Evolutionary conservation across 768 basidiomycete genomes (phyloP), one percentile per base, ranked within the genome.

Genomic region (Suillus spraguei): DNA sequence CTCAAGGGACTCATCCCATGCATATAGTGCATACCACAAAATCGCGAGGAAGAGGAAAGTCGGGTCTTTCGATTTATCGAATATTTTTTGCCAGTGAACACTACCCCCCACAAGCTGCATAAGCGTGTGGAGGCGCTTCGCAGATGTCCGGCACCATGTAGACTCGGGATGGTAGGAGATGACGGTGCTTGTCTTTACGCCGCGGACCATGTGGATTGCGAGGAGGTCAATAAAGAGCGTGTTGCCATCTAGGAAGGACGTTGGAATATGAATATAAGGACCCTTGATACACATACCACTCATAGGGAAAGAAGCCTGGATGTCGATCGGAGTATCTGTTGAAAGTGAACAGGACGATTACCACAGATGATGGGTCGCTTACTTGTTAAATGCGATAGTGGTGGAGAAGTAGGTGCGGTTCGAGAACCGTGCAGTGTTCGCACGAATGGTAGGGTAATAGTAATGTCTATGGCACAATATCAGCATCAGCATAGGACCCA

Each of bases 1-100:
- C 69, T 87, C 85, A 38, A 87, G 76, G 4, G 83, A 75, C 68
- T 88, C 85, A 61, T 88, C 87, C 85, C 87, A 88, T 1, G 84
- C 78, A 66, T 88, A 87, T 24, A 87, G 71, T 0, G 83, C 81
- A 66, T 86, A 85, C 87, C 87, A 88, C 53, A 88, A 70, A 33
- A 82, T 75, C 46, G 81, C 78, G 7, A 87, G 66, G 54, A 87
- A 75, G 10, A 87, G 67, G 61, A 86, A 85, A 0, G 85, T 87
- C 8, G 86, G 83, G 62, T 87, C 86, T 5, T 72, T 75, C 56
- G 60, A 67, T 6, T 22, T 62, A 0, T 35, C 0, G 20, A 73
- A 76, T n/a, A 68, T 68, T 42, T 75, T 75, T 28, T 61, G 36
- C 56, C 74, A 75, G 58, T 75, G 78, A 46, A 77, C 76, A 39